These are phyloP conservation scores for Primulina tabacum DNA, from an alignment of 257 asterid genomes.

Conservation along the genomic window DNA sequence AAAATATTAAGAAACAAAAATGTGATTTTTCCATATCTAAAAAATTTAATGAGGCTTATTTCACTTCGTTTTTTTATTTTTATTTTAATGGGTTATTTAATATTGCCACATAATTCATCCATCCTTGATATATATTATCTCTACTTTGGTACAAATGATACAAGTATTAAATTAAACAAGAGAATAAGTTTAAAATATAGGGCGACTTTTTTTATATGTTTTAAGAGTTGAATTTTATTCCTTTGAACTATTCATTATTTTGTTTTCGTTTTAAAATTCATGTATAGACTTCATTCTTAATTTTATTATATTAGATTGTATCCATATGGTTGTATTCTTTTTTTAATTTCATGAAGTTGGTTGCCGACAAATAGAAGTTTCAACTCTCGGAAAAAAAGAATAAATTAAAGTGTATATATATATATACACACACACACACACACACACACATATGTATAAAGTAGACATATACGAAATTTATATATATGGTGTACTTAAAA, in stretches of 20 bases:
- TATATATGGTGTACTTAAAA: no score
- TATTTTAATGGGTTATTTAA: no score
- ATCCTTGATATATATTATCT: neutral
- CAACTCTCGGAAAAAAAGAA: neutral
- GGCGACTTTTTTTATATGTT: neutral
- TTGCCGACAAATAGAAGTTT: neutral
- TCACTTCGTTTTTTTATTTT: no score
- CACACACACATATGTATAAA: no score
- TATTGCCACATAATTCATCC: neutral
- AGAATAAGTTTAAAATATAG: no score
- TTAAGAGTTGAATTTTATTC: neutral
- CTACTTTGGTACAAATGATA: neutral
- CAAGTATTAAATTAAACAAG: no score
- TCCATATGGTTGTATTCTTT: neutral
- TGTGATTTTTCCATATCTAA: no score
- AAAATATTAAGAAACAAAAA: no score
- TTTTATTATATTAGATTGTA: no score
- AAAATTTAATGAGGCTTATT: no score
- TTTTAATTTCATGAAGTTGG: neutral
- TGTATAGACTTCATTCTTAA: neutral
- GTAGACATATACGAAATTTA: neutral
- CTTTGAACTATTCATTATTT: neutral
- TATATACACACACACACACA: no score
- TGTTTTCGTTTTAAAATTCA: neutral
- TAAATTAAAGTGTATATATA: no score